Percentiles rank a stretch among this genome's conserved stretches.
Evolutionary conservation across 805 yeast genomes (phyloP).

Genomic region (Suhomyces sp.): DNA sequence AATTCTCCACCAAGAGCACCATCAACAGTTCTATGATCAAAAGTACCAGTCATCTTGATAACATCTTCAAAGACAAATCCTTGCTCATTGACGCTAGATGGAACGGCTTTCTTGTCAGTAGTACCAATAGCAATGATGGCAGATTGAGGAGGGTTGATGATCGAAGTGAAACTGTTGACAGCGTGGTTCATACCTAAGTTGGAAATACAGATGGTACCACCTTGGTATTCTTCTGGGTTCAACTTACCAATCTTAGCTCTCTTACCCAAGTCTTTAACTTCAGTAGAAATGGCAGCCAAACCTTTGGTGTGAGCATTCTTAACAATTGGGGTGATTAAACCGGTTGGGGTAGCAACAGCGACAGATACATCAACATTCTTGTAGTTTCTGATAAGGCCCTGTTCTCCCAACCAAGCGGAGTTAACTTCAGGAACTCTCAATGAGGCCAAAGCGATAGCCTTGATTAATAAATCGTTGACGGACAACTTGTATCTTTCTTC

Average conservation of each 20-base stretch:
- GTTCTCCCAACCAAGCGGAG: slow-evolving; percentile 86
- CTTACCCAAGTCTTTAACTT: slow-evolving; percentile 89
- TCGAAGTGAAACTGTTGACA: slow-evolving; percentile 88
- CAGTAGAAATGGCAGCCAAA: slow-evolving; percentile 71
- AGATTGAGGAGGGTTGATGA: slow-evolving; percentile 96
- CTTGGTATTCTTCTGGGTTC: slow-evolving; percentile 95
- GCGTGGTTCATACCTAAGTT: slow-evolving; percentile 99
- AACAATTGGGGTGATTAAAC: slow-evolving; percentile 94
- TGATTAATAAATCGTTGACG: slow-evolving; percentile 89
- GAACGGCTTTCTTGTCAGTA: slow-evolving; percentile 85
- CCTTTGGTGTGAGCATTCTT: slow-evolving; percentile 87
- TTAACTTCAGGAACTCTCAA: slow-evolving; percentile 90
- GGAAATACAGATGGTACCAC: slow-evolving; percentile 98
- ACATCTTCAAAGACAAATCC: slow-evolving; percentile 92
- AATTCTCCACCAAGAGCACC: slow-evolving; percentile 98
- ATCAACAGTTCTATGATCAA: slow-evolving; percentile 96
- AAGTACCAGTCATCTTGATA: slow-evolving; percentile 91
- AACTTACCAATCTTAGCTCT: slow-evolving; percentile 94
- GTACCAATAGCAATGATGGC: slow-evolving; percentile 95
- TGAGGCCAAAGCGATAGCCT: slow-evolving; percentile 90
- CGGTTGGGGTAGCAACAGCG: slow-evolving; percentile 98
- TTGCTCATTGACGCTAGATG: slow-evolving; percentile 83
- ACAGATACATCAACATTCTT: slow-evolving; percentile 92
- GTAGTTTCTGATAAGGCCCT: slow-evolving; percentile 91
- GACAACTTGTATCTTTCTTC: slow-evolving; percentile 88